A percentile compares a stretch with the other conserved stretches of the same genome.
Conservation (phyloP, 169 alveolate genomes). For the Amoebophrya sp. region DNA sequence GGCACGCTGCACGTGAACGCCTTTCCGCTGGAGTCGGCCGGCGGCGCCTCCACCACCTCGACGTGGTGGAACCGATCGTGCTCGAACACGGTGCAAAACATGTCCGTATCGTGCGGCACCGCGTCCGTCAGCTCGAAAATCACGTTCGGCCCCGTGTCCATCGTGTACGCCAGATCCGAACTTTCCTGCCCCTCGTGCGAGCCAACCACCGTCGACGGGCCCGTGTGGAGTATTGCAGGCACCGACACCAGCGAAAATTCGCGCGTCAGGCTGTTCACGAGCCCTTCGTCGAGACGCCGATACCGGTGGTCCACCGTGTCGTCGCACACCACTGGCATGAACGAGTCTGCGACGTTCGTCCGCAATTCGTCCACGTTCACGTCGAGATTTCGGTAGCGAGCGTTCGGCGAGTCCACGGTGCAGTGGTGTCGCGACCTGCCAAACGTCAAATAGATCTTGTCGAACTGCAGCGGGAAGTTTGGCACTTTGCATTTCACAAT, state of each 20-base stretch:
- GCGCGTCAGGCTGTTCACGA: background rate
- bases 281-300: background rate
- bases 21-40: background rate
- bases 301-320: background rate
- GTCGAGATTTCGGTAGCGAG: background rate
- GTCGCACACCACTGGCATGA: background rate
- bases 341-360: background rate
- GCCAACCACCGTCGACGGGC: conserved; percentile 1
- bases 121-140: background rate
- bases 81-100: background rate
- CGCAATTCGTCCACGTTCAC: background rate
- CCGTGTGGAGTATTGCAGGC: background rate
- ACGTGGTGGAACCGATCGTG: background rate
- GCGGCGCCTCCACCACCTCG: background rate
- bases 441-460: background rate
- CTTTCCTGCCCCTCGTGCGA: background rate
- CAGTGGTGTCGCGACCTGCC: background rate
- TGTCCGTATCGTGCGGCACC: background rate
- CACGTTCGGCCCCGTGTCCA: background rate
- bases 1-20: background rate
- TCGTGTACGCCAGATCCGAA: background rate
- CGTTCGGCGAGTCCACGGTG: background rate
- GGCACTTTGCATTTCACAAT: background rate
- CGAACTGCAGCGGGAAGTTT: background rate
- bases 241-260: background rate